These are phyloP conservation scores for Hypoxylon sp. DNA, from an alignment of 2,329 filamentous ascomycete species.

Conservation along the genomic window DNA sequence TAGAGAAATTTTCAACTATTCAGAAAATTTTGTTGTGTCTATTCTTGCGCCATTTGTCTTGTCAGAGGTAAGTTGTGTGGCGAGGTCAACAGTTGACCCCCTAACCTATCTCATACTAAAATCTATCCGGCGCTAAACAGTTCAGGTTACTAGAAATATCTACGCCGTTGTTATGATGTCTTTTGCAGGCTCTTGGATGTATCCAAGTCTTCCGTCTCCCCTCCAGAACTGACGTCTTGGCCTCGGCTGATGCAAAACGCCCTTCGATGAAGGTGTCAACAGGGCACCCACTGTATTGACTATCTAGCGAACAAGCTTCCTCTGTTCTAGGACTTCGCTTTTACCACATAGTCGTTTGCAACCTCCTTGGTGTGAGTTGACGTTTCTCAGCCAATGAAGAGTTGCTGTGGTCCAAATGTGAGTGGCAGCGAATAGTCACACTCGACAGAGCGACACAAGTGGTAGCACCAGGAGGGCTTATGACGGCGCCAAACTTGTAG, in stretches of 20 bases:
- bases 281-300: slow-evolving; percentile 21
- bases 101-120: too few relatives aligned
- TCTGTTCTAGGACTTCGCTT: too few relatives aligned
- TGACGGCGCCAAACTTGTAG: slow-evolving; percentile 11
- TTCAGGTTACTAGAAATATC: too few relatives aligned
- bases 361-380: too few relatives aligned
- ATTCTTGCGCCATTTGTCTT: not conserved
- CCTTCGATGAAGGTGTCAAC: slow-evolving; percentile 4
- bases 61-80: slow-evolving; percentile 7
- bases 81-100: too few relatives aligned
- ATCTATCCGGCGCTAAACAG: too few relatives aligned
- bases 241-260: slow-evolving; percentile 10
- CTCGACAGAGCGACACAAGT: slow-evolving; percentile 3
- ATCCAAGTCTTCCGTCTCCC: too few relatives aligned
- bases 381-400: slow-evolving; percentile 13
- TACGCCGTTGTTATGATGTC: too few relatives aligned
- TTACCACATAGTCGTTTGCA: too few relatives aligned
- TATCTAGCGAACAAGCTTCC: too few relatives aligned
- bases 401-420: not conserved
- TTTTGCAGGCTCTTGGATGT: too few relatives aligned
- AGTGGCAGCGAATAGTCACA: slow-evolving; percentile 14
- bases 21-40: not conserved
- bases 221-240: too few relatives aligned
- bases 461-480: slow-evolving; percentile 14
- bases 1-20: slow-evolving; percentile 1